Percentiles rank a stretch among this genome's conserved stretches.
These are phyloP conservation scores for Coemansia sp. DNA, from an alignment of 192 early-diverging fungal species.

Conservation along the genomic window DNA sequence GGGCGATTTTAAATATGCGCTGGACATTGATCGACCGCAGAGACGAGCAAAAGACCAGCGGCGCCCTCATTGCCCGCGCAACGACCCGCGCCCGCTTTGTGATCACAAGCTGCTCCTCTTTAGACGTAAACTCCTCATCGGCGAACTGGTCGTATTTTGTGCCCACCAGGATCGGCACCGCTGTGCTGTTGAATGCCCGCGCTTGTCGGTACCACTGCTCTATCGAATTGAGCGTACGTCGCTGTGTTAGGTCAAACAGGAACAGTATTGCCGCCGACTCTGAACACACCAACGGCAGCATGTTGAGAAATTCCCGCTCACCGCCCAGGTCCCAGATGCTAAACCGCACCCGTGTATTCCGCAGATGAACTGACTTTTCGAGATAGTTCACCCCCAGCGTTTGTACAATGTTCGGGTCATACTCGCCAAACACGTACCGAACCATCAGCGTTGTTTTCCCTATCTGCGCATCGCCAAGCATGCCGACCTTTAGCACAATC, in stretches of 20 bases:
- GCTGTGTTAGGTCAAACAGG: conserved; percentile 93
- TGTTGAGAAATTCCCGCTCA: conserved; percentile 94
- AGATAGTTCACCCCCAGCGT: conserved; percentile 96
- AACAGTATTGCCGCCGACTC: conserved; percentile 94
- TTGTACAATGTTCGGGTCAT: conserved; percentile 94
- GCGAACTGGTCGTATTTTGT: conserved; percentile 97
- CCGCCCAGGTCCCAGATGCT: conserved; percentile 98
- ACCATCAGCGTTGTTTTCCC: conserved; percentile 97
- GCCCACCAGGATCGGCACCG: conserved; percentile 91
- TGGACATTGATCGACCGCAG: conserved; percentile 94
- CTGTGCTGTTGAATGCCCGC: conserved; percentile 92
- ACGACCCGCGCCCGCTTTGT: conserved; percentile 89
- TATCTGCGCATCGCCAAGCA: conserved; percentile 95
- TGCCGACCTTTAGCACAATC: conserved; percentile 90
- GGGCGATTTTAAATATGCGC: conserved; percentile 95
- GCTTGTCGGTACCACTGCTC: conserved; percentile 98
- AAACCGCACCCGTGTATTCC: conserved; percentile 91
- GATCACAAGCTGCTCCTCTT: conserved; percentile 91
- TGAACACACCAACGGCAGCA: conserved; percentile 95
- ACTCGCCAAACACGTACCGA: conserved; percentile 94
- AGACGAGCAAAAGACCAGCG: conserved; percentile 93
- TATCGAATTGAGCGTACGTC: conserved; percentile 87
- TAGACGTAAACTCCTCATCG: conserved; percentile 58
- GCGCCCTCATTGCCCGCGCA: conserved; percentile 91
- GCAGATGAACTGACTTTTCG: conserved; percentile 92